Percentiles rank a stretch among this genome's conserved stretches.
These are phyloP conservation scores for Skeletonema grethae DNA, from an alignment of 108 stramenopile genomes.

Conservation along the genomic window DNA sequence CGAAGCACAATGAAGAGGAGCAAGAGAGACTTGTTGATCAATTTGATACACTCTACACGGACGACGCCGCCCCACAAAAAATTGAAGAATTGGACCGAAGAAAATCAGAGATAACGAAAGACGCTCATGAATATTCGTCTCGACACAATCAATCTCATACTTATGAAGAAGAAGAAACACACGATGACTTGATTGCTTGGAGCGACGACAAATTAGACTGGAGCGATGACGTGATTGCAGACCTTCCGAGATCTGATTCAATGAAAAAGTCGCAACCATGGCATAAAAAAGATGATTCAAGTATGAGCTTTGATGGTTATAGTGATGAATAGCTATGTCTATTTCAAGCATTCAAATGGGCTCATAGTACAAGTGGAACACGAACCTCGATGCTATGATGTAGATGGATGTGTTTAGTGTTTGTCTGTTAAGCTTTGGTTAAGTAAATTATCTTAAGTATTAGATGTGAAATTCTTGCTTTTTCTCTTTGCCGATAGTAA, in stretches of 20 bases:
- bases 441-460: neutral
- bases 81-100: neutral
- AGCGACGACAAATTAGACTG: conserved; percentile 8
- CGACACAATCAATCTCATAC: neutral
- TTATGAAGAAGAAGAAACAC: conserved; percentile 16
- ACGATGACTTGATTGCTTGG: conserved; percentile 14
- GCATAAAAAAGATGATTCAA: conserved; percentile 1
- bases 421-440: neutral
- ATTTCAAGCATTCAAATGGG: no score
- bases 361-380: no score
- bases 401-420: no score
- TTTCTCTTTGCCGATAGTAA: conserved; percentile 50
- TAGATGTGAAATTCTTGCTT: neutral
- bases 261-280: neutral
- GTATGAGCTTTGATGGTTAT: neutral
- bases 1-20: conserved; percentile 28
- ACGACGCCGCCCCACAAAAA: neutral
- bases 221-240: neutral
- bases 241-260: neutral
- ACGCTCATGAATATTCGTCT: neutral
- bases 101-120: neutral
- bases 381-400: no score
- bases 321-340: no score
- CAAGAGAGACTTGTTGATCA: conserved; percentile 15
- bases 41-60: conserved; percentile 12